Conservation (phyloP, 139 green algal genomes). For the Chlorella ohadii region DNA sequence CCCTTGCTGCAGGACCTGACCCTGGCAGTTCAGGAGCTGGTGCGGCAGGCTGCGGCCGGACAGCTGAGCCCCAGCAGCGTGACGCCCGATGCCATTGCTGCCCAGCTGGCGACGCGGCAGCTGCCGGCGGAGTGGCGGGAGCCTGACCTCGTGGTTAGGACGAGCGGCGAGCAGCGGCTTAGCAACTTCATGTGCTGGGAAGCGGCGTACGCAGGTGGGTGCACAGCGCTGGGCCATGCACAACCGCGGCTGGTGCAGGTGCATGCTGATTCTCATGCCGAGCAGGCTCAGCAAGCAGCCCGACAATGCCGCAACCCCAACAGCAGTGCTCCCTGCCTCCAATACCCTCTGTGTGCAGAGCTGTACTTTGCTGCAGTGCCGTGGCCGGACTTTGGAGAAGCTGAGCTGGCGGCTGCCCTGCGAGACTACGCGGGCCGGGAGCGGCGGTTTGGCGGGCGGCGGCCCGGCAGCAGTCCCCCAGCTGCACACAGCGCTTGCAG, state of each 20-base stretch:
- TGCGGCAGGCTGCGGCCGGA: constrained; percentile 35
- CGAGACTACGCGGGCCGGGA: constrained; percentile 51
- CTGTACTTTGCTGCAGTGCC: constrained; percentile 63
- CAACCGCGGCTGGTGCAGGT: too few species aligned
- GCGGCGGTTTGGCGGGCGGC: constrained; percentile 59
- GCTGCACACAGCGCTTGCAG: too few species aligned
- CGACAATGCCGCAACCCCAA: too few species aligned
- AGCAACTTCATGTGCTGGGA: constrained; percentile 82
- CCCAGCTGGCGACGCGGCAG: constrained; percentile 24
- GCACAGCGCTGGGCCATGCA: not conserved
- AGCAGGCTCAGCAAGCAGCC: too few species aligned
- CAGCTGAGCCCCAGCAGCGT: constrained; percentile 44
- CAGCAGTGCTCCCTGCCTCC: too few species aligned
- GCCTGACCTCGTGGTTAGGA: constrained; percentile 77
- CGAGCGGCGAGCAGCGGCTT: constrained; percentile 72
- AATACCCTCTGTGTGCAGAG: too few species aligned
- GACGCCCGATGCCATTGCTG: constrained; percentile 8
- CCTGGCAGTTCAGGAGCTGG: constrained; percentile 48
- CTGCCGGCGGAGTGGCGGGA: constrained; percentile 32
- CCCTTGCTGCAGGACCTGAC: constrained; percentile 54
- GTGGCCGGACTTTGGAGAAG: constrained; percentile 77
- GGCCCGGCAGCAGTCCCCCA: too few species aligned
- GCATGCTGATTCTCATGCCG: too few species aligned
- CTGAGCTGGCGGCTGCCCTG: constrained; percentile 53
- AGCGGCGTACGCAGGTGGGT: constrained; percentile 63